These are phyloP conservation scores for Hortiboletus campestris DNA, from an alignment of 768 basidiomycete genomes.

Conservation along the genomic window DNA sequence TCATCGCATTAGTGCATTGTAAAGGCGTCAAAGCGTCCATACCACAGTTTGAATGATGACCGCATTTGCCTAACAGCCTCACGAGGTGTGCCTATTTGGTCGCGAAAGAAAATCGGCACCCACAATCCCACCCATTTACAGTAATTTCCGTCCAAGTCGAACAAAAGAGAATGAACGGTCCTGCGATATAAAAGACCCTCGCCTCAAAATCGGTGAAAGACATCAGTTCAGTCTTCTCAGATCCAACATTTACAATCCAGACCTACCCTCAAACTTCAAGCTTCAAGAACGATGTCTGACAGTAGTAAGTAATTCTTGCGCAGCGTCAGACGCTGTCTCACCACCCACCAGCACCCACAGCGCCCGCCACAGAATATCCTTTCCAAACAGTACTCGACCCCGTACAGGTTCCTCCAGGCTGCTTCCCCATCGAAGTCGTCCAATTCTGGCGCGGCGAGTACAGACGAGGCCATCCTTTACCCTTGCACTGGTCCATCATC, in stretches of 20 bases:
- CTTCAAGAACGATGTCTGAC: slow-evolving; percentile 2
- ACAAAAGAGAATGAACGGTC: neutral
- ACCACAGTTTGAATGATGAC: neutral
- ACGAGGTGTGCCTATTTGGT: neutral
- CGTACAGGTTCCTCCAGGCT: slow-evolving; percentile 15
- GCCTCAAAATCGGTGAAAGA: neutral
- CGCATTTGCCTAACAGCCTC: neutral
- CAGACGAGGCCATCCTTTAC: slow-evolving; percentile 7
- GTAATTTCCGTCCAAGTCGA: slow-evolving; percentile 1
- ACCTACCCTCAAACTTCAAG: neutral
- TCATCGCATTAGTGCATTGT: neutral
- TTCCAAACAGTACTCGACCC: slow-evolving; percentile 13
- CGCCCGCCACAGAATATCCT: neutral
- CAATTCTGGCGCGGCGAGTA: slow-evolving; percentile 32
- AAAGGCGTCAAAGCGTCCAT: neutral
- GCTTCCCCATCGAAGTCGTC: slow-evolving; percentile 24
- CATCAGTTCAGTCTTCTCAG: neutral
- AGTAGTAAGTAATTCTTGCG: neutral
- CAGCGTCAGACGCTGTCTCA: neutral
- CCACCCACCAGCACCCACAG: neutral
- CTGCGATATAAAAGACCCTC: neutral
- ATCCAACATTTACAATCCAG: neutral
- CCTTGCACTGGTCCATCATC: slow-evolving; percentile 30
- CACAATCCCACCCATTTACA: slow-evolving; percentile 2
- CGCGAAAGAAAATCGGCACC: neutral